A percentile compares a stretch with the other conserved stretches of the same genome.
phyloP scores from a whole-genome alignment of 1,139 yeast genomes.

The Candida sp. region DNA sequence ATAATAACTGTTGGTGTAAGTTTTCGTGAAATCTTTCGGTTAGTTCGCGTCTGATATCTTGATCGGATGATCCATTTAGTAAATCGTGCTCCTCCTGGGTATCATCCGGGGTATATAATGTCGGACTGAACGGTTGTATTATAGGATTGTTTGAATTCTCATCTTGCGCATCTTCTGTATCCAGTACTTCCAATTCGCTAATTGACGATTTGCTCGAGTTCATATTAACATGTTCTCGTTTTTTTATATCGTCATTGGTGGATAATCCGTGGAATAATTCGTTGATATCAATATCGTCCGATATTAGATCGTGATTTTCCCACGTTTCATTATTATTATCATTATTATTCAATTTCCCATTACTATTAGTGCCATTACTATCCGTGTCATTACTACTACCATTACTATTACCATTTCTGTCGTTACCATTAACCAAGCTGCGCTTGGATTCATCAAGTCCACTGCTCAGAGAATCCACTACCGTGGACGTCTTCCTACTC shows the following conservation, averaged over 20 bases:
- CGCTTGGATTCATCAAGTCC: not conserved
- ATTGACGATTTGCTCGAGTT: not conserved
- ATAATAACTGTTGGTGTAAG: not conserved
- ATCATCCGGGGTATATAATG: not conserved
- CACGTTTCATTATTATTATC: constrained; percentile 6
- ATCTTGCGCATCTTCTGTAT: not conserved
- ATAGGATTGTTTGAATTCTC: not conserved
- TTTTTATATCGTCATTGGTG: constrained; percentile 1
- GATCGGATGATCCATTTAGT: constrained; percentile 1
- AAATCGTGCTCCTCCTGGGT: not conserved
- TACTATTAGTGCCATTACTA: not conserved
- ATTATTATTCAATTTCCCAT: not conserved
- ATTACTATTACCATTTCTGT: not conserved
- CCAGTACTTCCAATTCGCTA: constrained; percentile 2
- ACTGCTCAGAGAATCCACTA: not conserved
- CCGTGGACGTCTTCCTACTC: not conserved
- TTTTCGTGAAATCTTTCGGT: not conserved
- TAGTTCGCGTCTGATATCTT: not conserved
- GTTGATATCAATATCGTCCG: constrained; percentile 1
- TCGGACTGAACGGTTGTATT: not conserved
- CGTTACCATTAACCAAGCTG: not conserved
- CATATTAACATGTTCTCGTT: not conserved
- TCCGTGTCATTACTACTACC: not conserved
- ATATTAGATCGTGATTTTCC: not conserved
- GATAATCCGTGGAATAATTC: constrained; percentile 2